Percentiles rank a stretch among this genome's conserved stretches.
phyloP scores from a whole-genome alignment of 805 yeast genomes.

The Candida takata region DNA sequence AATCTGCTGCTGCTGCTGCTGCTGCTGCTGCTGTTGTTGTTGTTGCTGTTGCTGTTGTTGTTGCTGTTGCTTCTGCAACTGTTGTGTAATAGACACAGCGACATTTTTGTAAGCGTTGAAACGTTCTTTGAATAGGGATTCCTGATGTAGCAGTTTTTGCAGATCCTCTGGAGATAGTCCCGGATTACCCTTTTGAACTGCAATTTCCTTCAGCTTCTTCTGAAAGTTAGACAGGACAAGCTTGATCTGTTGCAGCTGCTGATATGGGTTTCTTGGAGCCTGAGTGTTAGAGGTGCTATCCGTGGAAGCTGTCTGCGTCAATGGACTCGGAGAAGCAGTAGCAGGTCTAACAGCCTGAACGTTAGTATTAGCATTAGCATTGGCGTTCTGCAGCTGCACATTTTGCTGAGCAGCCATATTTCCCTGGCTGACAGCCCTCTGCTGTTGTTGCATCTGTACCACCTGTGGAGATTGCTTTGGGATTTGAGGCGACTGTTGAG shows the following conservation, averaged over 20 bases:
- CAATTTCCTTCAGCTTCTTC: constrained; percentile 43
- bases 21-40: constrained; percentile 8
- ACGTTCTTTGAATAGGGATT: constrained; percentile 38
- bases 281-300: constrained; percentile 8
- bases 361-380: not conserved
- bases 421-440: constrained; percentile 19
- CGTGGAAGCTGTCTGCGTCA: constrained; percentile 7
- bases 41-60: constrained; percentile 12
- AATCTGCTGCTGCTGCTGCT: too few relatives aligned
- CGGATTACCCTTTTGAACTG: constrained; percentile 38
- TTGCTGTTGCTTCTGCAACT: constrained; percentile 11
- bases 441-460: constrained; percentile 10
- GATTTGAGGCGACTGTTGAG: constrained; percentile 6
- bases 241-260: constrained; percentile 38
- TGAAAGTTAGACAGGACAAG: constrained; percentile 42
- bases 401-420: constrained; percentile 9
- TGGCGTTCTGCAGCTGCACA: constrained; percentile 6
- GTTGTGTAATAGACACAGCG: constrained; percentile 23
- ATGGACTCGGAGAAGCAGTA: constrained; percentile 16
- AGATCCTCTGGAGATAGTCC: constrained; percentile 39
- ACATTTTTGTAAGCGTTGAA: constrained; percentile 44
- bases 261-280: constrained; percentile 12
- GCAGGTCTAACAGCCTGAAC: constrained; percentile 3
- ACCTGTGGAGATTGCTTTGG: constrained; percentile 9
- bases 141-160: constrained; percentile 40